A percentile compares a stretch with the other conserved stretches of the same genome.
Evolutionary conservation across 495 filamentous ascomycete genomes (phyloP).

Genomic region (Penicillium taxi): DNA sequence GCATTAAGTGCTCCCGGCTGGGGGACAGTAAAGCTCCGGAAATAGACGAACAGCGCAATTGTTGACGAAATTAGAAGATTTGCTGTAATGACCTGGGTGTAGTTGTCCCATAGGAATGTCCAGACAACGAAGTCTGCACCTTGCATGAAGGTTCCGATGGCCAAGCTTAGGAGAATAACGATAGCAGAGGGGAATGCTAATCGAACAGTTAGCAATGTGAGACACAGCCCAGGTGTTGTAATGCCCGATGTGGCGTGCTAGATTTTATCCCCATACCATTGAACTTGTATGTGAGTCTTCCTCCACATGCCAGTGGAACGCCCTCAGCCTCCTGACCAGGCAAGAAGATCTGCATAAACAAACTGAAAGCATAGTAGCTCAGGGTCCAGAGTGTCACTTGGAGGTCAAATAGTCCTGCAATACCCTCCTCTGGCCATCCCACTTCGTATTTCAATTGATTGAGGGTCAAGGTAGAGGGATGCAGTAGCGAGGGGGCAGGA

Average conservation of each 20-base stretch:
- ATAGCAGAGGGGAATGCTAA: slow-evolving; percentile 74
- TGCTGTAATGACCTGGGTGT: slow-evolving; percentile 72
- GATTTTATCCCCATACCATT: slow-evolving; percentile 66
- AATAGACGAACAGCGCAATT: slow-evolving; percentile 69
- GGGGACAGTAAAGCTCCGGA: slow-evolving; percentile 72
- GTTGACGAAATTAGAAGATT: slow-evolving; percentile 66
- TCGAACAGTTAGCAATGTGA: too few species aligned
- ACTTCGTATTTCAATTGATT: slow-evolving; percentile 66
- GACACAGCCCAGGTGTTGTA: background rate
- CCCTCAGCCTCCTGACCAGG: slow-evolving; percentile 70
- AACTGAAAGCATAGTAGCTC: slow-evolving; percentile 71
- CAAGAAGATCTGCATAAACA: slow-evolving; percentile 66
- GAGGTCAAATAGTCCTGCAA: slow-evolving; percentile 52
- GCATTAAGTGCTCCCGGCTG: slow-evolving; percentile 49
- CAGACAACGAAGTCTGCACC: slow-evolving; percentile 80
- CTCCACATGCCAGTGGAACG: slow-evolving; percentile 59
- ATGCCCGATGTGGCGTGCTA: too few species aligned
- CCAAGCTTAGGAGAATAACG: slow-evolving; percentile 56
- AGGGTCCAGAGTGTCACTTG: slow-evolving; percentile 57
- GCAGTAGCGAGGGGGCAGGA: slow-evolving; percentile 75
- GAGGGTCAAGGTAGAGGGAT: slow-evolving; percentile 62
- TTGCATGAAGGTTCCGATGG: slow-evolving; percentile 64
- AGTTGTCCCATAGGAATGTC: slow-evolving; percentile 91
- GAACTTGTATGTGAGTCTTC: slow-evolving; percentile 76
- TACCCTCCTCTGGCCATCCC: slow-evolving; percentile 66